Evolutionary conservation across 352 stramenopile species (phyloP).

Genomic region (Peronosclerospora sorghi): DNA sequence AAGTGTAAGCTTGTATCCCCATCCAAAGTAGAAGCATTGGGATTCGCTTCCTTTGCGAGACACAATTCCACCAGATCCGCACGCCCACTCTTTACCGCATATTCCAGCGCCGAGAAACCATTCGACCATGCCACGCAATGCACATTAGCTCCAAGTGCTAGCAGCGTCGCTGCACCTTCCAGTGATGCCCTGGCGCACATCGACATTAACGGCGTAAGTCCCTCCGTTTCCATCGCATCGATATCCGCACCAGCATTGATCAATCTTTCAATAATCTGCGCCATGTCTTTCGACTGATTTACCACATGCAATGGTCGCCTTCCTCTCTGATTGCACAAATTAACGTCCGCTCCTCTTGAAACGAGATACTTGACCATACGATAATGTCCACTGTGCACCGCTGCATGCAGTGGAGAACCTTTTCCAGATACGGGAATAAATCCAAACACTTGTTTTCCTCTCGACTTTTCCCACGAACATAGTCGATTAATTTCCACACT

Average conservation of each 20-base stretch:
- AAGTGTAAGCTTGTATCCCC: slow-evolving; percentile 68
- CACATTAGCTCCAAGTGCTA: slow-evolving; percentile 62
- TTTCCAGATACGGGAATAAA: slow-evolving; percentile 49
- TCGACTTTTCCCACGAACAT: slow-evolving; percentile 58
- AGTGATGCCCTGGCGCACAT: slow-evolving; percentile 51
- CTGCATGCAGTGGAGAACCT: slow-evolving; percentile 51
- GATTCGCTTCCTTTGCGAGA: slow-evolving; percentile 52
- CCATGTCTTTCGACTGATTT: slow-evolving; percentile 40
- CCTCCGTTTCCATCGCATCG: slow-evolving; percentile 47
- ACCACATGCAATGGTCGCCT: slow-evolving; percentile 61
- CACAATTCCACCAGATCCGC: slow-evolving; percentile 54
- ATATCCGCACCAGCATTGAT: slow-evolving; percentile 45
- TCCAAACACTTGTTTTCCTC: slow-evolving; percentile 59
- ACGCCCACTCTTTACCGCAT: slow-evolving; percentile 30
- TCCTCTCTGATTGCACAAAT: slow-evolving; percentile 46
- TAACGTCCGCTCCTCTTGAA: slow-evolving; percentile 32
- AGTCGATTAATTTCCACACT: slow-evolving; percentile 52
- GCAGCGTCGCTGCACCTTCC: slow-evolving; percentile 56
- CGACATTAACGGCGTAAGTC: slow-evolving; percentile 68
- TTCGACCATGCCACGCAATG: slow-evolving; percentile 59
- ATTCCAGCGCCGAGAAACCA: slow-evolving; percentile 58
- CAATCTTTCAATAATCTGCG: slow-evolving; percentile 50
- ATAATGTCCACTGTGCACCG: slow-evolving; percentile 41
- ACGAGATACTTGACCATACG: slow-evolving; percentile 61
- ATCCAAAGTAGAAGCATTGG: slow-evolving; percentile 49